Percentiles rank a stretch among this genome's conserved stretches.
Conservation (phyloP, 805 yeast genomes). For the Ogataea glucozyma region DNA sequence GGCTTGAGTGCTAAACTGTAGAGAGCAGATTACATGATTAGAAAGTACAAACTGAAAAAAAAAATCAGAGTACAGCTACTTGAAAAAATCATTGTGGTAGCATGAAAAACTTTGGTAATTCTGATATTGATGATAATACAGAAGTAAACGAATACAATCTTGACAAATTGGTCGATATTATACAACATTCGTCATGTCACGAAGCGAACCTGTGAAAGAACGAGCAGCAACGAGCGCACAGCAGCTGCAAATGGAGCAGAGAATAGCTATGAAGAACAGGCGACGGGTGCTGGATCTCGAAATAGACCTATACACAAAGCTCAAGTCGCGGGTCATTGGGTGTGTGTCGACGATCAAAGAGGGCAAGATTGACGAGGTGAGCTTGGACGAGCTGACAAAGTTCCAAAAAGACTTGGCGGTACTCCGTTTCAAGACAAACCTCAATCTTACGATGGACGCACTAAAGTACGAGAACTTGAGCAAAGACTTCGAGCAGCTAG, state of each 20-base stretch:
- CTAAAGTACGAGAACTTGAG: slow-evolving; percentile 18
- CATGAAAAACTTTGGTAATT: not conserved
- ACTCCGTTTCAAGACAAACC: slow-evolving; percentile 19
- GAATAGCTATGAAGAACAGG: slow-evolving; percentile 30
- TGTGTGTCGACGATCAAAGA: slow-evolving; percentile 18
- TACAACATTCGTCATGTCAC: slow-evolving; percentile 1
- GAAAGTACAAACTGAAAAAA: not conserved
- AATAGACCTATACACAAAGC: slow-evolving; percentile 27
- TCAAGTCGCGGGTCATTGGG: slow-evolving; percentile 24
- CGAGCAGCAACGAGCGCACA: not conserved
- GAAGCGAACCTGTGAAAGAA: not conserved
- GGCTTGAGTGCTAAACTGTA: slow-evolving; percentile 1
- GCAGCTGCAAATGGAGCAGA: slow-evolving; percentile 16
- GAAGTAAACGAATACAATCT: too few species aligned
- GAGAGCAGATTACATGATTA: not conserved
- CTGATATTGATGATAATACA: too few species aligned
- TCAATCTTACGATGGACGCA: slow-evolving; percentile 24
- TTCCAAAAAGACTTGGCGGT: slow-evolving; percentile 22
- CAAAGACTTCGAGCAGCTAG: slow-evolving; percentile 23
- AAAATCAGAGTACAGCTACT: not conserved
- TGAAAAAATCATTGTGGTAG: not conserved
- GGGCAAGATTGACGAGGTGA: slow-evolving; percentile 18
- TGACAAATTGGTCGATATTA: too few species aligned
- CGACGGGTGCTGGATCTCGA: slow-evolving; percentile 35
- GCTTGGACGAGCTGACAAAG: slow-evolving; percentile 19